phyloP scores from a whole-genome alignment of 176 grass and related monocot species.

The Musa acuminata region DNA sequence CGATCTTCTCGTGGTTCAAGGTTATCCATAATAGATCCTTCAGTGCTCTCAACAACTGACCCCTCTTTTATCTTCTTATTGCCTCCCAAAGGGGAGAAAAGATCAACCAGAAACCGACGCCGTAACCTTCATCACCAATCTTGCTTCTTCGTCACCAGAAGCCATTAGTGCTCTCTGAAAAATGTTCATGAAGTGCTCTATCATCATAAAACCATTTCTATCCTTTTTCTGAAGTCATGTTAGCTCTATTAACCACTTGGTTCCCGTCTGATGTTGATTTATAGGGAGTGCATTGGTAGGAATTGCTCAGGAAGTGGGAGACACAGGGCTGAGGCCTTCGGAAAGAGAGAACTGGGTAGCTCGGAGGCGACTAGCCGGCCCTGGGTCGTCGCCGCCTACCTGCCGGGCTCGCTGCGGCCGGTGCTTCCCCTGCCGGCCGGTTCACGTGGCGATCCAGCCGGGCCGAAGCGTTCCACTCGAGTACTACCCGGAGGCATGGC shows the following conservation, averaged over 20 bases:
- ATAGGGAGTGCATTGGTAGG: background rate
- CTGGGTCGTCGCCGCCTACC: conserved; percentile 51
- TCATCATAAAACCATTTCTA: no score
- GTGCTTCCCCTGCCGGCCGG: conserved; percentile 45
- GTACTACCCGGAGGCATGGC: conserved; percentile 93
- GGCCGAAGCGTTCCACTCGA: conserved; percentile 39
- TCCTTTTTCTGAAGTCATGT: no score
- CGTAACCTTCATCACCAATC: no score
- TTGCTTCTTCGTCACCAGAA: no score
- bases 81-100: background rate
- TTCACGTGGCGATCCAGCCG: conserved; percentile 60
- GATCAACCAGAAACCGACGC: background rate
- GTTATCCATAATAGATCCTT: background rate
- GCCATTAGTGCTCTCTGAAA: no score
- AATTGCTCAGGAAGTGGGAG: background rate
- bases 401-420: conserved; percentile 49
- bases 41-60: no score
- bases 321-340: background rate
- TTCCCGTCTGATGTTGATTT: background rate
- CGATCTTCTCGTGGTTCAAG: background rate
- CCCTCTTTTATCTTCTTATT: background rate
- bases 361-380: conserved; percentile 19
- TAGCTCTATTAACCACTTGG: background rate
- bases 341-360: background rate
- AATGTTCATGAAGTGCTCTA: no score